Evolutionary conservation across 805 yeast species (phyloP).

Genomic region (Clavispora phyllophila): DNA sequence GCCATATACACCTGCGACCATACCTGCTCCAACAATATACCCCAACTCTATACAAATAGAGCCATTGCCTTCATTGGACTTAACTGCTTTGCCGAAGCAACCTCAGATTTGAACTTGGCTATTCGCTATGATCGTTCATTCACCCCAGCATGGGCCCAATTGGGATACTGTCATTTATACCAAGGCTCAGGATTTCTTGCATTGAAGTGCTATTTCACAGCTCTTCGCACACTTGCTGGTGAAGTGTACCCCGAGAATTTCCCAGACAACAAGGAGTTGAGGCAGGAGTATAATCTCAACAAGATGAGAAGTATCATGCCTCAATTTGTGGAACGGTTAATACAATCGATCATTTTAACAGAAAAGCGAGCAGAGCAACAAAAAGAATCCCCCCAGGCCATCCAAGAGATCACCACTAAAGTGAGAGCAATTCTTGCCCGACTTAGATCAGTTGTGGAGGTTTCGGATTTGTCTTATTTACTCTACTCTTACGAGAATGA

Average conservation of each 20-base stretch:
- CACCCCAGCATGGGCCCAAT: slow-evolving; percentile 41
- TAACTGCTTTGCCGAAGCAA: slow-evolving; percentile 37
- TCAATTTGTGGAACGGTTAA: slow-evolving; percentile 33
- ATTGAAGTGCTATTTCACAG: slow-evolving; percentile 28
- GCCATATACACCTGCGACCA: slow-evolving; percentile 24
- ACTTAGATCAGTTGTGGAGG: slow-evolving; percentile 19
- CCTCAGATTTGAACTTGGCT: slow-evolving; percentile 31
- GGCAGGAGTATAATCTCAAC: slow-evolving; percentile 18
- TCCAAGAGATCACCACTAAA: slow-evolving; percentile 18
- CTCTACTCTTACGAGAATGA: slow-evolving; percentile 22
- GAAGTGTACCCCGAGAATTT: slow-evolving; percentile 24
- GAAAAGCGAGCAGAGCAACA: slow-evolving; percentile 38
- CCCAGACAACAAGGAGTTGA: slow-evolving; percentile 10
- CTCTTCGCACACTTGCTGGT: slow-evolving; percentile 27
- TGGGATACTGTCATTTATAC: slow-evolving; percentile 39
- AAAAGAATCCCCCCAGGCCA: slow-evolving; percentile 20
- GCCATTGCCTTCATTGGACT: slow-evolving; percentile 40
- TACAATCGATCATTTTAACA: slow-evolving; percentile 29
- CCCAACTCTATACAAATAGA: slow-evolving; percentile 34
- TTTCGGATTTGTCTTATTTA: slow-evolving; percentile 23
- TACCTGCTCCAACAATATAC: slow-evolving; percentile 10
- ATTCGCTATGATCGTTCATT: slow-evolving; percentile 26
- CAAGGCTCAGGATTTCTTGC: slow-evolving; percentile 33
- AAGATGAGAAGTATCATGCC: slow-evolving; percentile 27
- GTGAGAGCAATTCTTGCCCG: slow-evolving; percentile 24